Evolutionary conservation across 306 rosid genomes (phyloP).

Genomic region (Clitoria ternatea): DNA sequence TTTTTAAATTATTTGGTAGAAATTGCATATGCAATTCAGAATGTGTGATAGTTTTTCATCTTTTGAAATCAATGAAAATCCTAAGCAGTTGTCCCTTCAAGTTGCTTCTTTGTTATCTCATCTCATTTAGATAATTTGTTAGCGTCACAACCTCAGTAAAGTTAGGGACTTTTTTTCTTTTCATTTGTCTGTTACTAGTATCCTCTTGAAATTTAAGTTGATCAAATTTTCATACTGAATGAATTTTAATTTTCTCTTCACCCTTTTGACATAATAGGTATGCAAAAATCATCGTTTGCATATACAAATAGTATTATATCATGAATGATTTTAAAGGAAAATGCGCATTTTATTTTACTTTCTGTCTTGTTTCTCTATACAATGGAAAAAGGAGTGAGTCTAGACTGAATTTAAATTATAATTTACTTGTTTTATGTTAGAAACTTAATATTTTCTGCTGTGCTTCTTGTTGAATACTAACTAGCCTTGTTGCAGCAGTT

Average conservation of each 20-base stretch:
- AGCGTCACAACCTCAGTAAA: neutral
- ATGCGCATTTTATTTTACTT: neutral
- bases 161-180: neutral
- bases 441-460: neutral
- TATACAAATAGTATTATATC: neutral
- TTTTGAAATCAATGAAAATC: neutral
- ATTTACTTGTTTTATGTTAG: neutral
- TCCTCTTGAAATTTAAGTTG: neutral
- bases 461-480: neutral
- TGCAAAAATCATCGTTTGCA: neutral
- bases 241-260: neutral
- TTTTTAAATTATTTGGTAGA: neutral
- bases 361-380: neutral
- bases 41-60: neutral
- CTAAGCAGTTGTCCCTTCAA: neutral
- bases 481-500: constrained; percentile 42
- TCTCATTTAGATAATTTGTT: neutral
- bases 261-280: neutral
- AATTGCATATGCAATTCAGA: neutral
- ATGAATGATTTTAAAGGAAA: neutral
- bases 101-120: neutral
- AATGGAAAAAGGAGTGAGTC: neutral
- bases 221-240: neutral
- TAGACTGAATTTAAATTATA: neutral
- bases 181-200: neutral